Evolutionary conservation across 2,329 filamentous ascomycete species (phyloP), one percentile per base, ranked within the genome.

Genomic region (Exserohilum rostratum): DNA sequence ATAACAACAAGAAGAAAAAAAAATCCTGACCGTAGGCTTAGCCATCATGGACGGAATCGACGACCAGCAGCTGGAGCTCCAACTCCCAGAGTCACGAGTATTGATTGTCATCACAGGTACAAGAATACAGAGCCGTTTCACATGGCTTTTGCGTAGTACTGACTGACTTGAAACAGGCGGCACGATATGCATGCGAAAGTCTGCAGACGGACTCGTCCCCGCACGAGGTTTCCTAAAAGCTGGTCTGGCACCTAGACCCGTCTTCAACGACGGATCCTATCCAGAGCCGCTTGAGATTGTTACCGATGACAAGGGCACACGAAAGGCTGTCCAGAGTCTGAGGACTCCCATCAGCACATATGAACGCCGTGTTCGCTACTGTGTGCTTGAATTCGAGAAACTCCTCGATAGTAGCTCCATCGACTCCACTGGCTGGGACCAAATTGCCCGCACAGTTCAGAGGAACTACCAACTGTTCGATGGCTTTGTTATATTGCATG

Each of bases 321-420:
- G 76, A 17, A 79, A 78, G 57, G 76, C 77, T 3, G 84, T 93
- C 39, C 83, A 86, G 57, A 91, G 87, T 65, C 79, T 96, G 61
- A 85, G 91, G 44, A 96, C 92, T 5, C 92, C 92, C 1, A 82
- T 87, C 27, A 95, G 90, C 66, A 85, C 89, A 25, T 93, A 96
- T 74, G 85, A 88, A 30, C 87, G 90, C 22, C 89, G 91, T 67
- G 87, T 96, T 56, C 86, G 91, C 53, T 97, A 96, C 74, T 86
- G 87, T 3, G 89, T 95, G 30, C 83, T 93, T 50, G 93, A 97
- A 70, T 96, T 96, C 74, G 83, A 87, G 46, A 89, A 90, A 22
- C 78, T 96, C 33, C 85, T 97, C 3, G 93, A 97, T 77, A 96
- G 91, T 58, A 93, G 90, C 71, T 95, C 90, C 50, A 96, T 96